Evolutionary conservation across 1,139 yeast genomes (phyloP), one percentile per base, ranked within the genome.

Genomic region (Lizanozyma gosingica): DNA sequence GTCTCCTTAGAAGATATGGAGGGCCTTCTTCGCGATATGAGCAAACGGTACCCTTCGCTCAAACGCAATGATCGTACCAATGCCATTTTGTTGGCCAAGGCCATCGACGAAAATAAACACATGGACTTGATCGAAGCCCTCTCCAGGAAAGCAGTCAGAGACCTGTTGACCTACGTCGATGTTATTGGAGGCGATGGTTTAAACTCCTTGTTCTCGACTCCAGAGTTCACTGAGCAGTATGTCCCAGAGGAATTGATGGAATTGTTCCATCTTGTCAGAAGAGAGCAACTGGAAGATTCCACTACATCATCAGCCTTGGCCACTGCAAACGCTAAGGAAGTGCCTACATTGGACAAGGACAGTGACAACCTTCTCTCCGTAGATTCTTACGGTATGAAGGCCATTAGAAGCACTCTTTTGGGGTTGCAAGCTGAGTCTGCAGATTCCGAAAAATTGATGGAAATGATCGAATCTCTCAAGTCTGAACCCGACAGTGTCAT

Each of bases 321-420:
- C 6, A 6, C 29, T 6, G 29, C 29, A 22, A 6, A 6, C 6
- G 29, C 29, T 6, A 50, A 18, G 50, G 47, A 29, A 58, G 62
- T 62, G 38, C 67, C 70, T 9, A 49, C 57, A 3, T 47, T 67
- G 33, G 70, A 70, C 11, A 81, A 83, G 50, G 73, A 75, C 37
- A 78, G 80, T 35, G 75, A 66, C 1, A 71, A 71, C 18, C 71
- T 90, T 40, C 61, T 63, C 35, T 73, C 94, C 1, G 95, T 87
- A 4, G 82, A 81, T 39, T 79, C 96, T 0, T 76, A 80, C 47
- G 94, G 95, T 4, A 71, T 90, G 62, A 82, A 81, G 51, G 83
- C 83, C 14, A 83, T 90, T 44, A 77, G 94, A 55, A 87, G 85
- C 50, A 77, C 94, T 2, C 67, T 90, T 34, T 56, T 79, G 34